Base-by-base conservation (phyloP, 2,329 filamentous ascomycete species). In the Colletotrichum sp. region DNA sequence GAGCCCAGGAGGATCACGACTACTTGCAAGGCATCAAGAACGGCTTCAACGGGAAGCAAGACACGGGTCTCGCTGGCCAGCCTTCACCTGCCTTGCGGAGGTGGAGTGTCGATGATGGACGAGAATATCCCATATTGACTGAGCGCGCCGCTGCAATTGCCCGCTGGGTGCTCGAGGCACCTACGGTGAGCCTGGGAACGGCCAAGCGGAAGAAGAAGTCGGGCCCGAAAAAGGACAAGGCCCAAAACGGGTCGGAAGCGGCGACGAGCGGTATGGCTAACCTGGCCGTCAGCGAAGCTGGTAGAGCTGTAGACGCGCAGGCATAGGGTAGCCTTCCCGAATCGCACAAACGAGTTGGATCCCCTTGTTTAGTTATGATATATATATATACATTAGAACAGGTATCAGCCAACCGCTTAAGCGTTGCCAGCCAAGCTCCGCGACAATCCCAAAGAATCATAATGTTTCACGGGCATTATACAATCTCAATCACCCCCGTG, bases 71-170 rank as follows among this genome's bases (percentile, higher is more conserved):
- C 4, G 3, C 30, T 13, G 63, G 39, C 7, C 69, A 63, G n/a
- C 13, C 60, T 5, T 60, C 71, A 4, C 65, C 81, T 80, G 7
- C 77, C 67, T 30, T 75, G 72, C 92, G 92, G 79, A 86, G 91
- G 10, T 93, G 92, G 92, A 89, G 90, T 7, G 88, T 91, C 72
- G 92, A 94, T 69, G 91, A 93, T 76, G 90, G 89, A 1, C 92
- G 91, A 80, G 93, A 95, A 78, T 94, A 94, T 81, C 91, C 92
- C 4, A 92, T 95, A 78, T 88, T 90, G 21, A 95, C 93, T 2
- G 93, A 94, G 78, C 89, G 95, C 26, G 94, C 94, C 1, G 89
- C 92, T 64, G 90, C 91, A 21, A 91, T 96, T 74, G 90, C 92
- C 1, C 86, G 90, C 57, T 97, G 95, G 95, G 90, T 96, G 26